Evolutionary conservation across 2,329 filamentous ascomycete genomes (phyloP).

Genomic region (Fusarium tricinctum): DNA sequence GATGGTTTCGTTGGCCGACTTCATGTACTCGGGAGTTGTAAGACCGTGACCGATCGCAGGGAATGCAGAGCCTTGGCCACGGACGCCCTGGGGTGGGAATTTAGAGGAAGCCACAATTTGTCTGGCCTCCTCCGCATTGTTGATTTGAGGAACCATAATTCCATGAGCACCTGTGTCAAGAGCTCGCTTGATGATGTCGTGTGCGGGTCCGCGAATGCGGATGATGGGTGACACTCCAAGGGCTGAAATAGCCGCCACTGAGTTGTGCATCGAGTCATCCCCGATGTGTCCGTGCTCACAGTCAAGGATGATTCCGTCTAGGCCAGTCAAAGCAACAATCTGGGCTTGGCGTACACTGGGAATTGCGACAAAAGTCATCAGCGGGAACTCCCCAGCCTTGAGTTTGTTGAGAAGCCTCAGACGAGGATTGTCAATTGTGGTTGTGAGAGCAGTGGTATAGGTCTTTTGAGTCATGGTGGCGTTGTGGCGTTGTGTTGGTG

Average conservation of each 20-base stretch:
- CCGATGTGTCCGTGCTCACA: conserved; percentile 49
- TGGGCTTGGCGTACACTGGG: conserved; percentile 63
- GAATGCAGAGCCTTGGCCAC: conserved; percentile 61
- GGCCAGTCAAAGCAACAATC: conserved; percentile 62
- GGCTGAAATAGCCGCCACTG: conserved; percentile 18
- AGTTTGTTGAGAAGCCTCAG: conserved; percentile 61
- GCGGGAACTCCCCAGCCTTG: conserved; percentile 55
- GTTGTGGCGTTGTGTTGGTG: too few relatives aligned
- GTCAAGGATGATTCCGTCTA: conserved; percentile 64
- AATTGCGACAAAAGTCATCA: conserved; percentile 65
- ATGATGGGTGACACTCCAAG: conserved; percentile 21
- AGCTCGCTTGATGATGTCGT: conserved; percentile 58
- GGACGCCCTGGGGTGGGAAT: conserved; percentile 60
- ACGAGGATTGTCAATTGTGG: conserved; percentile 57
- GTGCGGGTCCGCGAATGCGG: conserved; percentile 44
- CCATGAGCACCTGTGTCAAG: conserved; percentile 61
- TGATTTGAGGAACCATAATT: conserved; percentile 60
- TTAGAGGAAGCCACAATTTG: conserved; percentile 59
- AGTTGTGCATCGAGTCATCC: conserved; percentile 27
- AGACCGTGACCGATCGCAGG: conserved; percentile 56
- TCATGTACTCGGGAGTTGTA: conserved; percentile 58
- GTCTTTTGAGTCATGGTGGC: conserved; percentile 24
- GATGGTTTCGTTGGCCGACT: conserved; percentile 60
- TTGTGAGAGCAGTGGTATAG: conserved; percentile 38
- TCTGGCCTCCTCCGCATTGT: conserved; percentile 58